Conservation (phyloP, 2,329 filamentous ascomycete genomes). For the Achaetomium macrosporum region DNA sequence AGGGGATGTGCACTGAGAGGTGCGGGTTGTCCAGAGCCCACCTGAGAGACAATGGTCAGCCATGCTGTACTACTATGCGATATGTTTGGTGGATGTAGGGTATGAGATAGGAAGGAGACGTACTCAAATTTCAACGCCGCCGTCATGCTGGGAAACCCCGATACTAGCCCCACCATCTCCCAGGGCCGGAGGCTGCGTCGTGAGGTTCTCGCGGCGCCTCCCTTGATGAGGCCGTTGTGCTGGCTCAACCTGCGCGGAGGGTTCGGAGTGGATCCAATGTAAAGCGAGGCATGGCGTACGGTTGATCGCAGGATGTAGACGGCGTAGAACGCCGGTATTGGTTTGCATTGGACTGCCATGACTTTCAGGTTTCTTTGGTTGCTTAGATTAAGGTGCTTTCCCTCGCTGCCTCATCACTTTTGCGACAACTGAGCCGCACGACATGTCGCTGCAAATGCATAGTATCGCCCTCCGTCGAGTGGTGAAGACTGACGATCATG, state of each 20-base stretch:
- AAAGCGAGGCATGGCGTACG: conserved; percentile 63
- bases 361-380: neutral
- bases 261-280: conserved; percentile 89
- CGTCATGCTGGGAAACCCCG: conserved; percentile 80
- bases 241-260: conserved; percentile 79
- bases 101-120: conserved; percentile 28
- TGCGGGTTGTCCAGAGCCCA: conserved; percentile 92
- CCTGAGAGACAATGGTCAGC: conserved; percentile 38
- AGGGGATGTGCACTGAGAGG: conserved; percentile 69
- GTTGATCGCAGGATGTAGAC: conserved; percentile 89
- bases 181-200: conserved; percentile 67
- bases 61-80: too few relatives aligned
- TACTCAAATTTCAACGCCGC: conserved; percentile 93
- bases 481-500: too few relatives aligned
- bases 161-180: conserved; percentile 83
- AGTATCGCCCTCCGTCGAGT: too few relatives aligned
- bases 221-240: conserved; percentile 80
- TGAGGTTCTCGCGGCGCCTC: conserved; percentile 74
- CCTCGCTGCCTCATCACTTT: neutral
- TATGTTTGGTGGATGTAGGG: too few relatives aligned
- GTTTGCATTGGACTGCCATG: conserved; percentile 37
- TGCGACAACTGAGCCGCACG: neutral
- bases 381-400: neutral
- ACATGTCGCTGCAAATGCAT: too few relatives aligned
- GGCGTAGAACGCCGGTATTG: conserved; percentile 83